phyloP scores from a whole-genome alignment of 768 basidiomycete genomes.

The Termitomyces sp. region DNA sequence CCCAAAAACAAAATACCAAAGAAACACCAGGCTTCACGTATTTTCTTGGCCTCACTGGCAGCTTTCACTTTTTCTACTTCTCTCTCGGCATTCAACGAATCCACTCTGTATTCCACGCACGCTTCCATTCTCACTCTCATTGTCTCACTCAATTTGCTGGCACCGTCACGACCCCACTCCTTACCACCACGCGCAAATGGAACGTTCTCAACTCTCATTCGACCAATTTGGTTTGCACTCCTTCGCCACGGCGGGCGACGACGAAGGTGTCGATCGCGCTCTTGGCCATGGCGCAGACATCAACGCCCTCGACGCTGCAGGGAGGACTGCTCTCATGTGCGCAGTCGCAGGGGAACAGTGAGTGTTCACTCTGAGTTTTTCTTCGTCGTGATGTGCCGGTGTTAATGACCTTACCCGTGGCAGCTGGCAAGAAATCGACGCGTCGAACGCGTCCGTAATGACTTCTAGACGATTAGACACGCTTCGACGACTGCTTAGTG shows the following conservation, averaged over 20 bases:
- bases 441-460: conserved; percentile 66
- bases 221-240: conserved; percentile 41
- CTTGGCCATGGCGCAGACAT: conserved; percentile 61
- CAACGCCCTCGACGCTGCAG: conserved; percentile 55
- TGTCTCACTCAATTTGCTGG: conserved; percentile 7
- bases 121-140: conserved; percentile 6
- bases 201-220: conserved; percentile 22
- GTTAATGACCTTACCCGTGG: background rate
- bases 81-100: conserved; percentile 1
- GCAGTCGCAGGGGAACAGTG: conserved; percentile 72
- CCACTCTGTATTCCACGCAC: conserved; percentile 8
- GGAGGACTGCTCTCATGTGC: conserved; percentile 61
- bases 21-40: conserved; percentile 1
- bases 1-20: conserved; percentile 9
- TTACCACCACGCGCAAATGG: conserved; percentile 14
- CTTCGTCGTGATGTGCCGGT: background rate
- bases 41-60: conserved; percentile 8
- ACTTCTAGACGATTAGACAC: conserved; percentile 50
- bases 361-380: conserved; percentile 17
- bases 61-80: conserved; percentile 7
- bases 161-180: conserved; percentile 8
- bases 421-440: conserved; percentile 68
- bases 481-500: conserved; percentile 49
- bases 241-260: conserved; percentile 54
- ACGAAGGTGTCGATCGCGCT: conserved; percentile 45